phyloP scores from a whole-genome alignment of 2,329 filamentous ascomycete species.

The Cladosporium sp. region DNA sequence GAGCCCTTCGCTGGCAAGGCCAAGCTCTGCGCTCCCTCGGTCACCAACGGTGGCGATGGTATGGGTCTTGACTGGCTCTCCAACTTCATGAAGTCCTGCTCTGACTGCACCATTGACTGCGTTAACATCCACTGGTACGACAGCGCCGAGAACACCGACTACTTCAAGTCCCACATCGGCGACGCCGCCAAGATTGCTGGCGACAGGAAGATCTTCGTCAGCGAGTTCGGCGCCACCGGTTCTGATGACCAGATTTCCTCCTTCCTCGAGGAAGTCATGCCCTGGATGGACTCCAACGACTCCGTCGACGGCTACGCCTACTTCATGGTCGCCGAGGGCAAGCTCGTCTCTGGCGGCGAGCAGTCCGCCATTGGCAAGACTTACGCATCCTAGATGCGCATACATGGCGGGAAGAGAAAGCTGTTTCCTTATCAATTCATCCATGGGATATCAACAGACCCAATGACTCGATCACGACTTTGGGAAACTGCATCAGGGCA shows the following conservation, averaged over 20 bases:
- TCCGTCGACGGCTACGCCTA: slow-evolving; percentile 40
- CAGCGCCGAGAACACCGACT: slow-evolving; percentile 40
- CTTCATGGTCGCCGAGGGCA: slow-evolving; percentile 34
- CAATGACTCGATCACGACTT: neutral
- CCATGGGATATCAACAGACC: slow-evolving; percentile 6
- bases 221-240: slow-evolving; percentile 58
- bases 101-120: slow-evolving; percentile 55
- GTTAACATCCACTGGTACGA: slow-evolving; percentile 64
- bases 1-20: slow-evolving; percentile 52
- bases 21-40: slow-evolving; percentile 55
- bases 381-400: slow-evolving; percentile 19
- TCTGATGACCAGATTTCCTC: slow-evolving; percentile 37
- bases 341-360: slow-evolving; percentile 30
- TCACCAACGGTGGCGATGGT: slow-evolving; percentile 57
- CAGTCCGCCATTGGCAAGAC: slow-evolving; percentile 27
- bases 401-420: neutral
- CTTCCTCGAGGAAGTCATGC: slow-evolving; percentile 51
- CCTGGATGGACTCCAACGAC: slow-evolving; percentile 40
- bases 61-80: slow-evolving; percentile 55
- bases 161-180: slow-evolving; percentile 53
- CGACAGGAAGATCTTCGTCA: slow-evolving; percentile 54
- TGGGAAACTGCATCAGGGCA: neutral
- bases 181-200: slow-evolving; percentile 36
- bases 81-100: slow-evolving; percentile 51
- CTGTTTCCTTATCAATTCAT: neutral